Evolutionary conservation across 2,329 filamentous ascomycete species (phyloP).

Genomic region (Alternaria panax): DNA sequence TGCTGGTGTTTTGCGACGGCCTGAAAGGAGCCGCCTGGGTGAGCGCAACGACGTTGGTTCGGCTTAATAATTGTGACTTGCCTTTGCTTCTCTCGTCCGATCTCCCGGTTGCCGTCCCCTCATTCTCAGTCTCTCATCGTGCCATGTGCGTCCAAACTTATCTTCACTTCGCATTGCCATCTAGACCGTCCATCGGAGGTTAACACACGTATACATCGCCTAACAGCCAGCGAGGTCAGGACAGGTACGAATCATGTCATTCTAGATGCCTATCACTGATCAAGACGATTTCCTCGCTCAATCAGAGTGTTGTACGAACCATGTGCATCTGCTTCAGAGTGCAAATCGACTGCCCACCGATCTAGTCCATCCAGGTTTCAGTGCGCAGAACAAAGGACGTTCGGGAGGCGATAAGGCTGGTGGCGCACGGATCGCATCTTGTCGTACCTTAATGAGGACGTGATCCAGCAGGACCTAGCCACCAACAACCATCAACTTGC

Average conservation of each 20-base stretch:
- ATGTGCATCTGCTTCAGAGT: not conserved
- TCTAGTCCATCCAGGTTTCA: not conserved
- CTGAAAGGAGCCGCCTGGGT: not conserved
- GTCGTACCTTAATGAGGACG: not conserved
- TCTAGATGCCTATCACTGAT: not conserved
- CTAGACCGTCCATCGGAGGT: not conserved
- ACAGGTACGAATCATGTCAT: constrained; percentile 3
- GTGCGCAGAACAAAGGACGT: not conserved
- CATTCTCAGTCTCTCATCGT: too few relatives aligned
- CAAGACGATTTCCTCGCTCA: too few relatives aligned
- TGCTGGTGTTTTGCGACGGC: not conserved
- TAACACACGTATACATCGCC: not conserved
- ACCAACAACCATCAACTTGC: not conserved
- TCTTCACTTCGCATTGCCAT: not conserved
- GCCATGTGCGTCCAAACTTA: too few relatives aligned
- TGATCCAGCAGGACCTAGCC: not conserved
- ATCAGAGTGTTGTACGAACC: too few relatives aligned
- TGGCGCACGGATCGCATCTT: not conserved
- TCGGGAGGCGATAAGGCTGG: not conserved
- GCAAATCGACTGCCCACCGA: not conserved
- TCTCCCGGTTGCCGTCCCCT: too few relatives aligned
- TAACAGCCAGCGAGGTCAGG: not conserved
- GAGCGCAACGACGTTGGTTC: too few relatives aligned
- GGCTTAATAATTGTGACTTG: too few relatives aligned
- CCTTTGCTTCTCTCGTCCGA: too few relatives aligned